These are phyloP conservation scores for Quercus suber DNA, from an alignment of 306 rosid genomes.

Conservation along the genomic window DNA sequence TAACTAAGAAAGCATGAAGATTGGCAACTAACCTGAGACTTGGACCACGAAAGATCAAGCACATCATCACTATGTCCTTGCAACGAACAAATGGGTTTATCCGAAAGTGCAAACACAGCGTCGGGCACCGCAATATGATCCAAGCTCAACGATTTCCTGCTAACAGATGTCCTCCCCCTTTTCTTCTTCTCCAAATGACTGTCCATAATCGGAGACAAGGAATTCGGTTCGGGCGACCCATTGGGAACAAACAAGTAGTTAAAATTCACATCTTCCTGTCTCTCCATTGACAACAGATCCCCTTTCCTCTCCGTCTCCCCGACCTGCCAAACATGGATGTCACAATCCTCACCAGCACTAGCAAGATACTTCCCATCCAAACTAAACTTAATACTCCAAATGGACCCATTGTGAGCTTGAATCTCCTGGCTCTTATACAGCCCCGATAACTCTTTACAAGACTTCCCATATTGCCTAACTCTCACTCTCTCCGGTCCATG, in stretches of 20 bases:
- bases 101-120: constrained; percentile 73
- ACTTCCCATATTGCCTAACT: constrained; percentile 85
- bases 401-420: constrained; percentile 85
- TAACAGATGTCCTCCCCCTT: constrained; percentile 75
- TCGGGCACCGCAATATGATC: constrained; percentile 74
- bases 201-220: constrained; percentile 54
- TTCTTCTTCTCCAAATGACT: constrained; percentile 67
- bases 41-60: constrained; percentile 99
- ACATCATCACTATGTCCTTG: constrained; percentile 85
- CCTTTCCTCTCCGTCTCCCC: constrained; percentile 85
- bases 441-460: constrained; percentile 71
- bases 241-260: constrained; percentile 59
- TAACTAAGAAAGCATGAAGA: constrained; percentile 6
- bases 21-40: constrained; percentile 78
- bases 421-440: constrained; percentile 90
- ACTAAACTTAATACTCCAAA: constrained; percentile 95
- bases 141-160: constrained; percentile 78
- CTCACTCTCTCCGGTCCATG: constrained; percentile 90
- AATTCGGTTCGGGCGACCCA: constrained; percentile 68
- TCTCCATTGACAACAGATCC: constrained; percentile 68
- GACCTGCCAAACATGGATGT: constrained; percentile 93
- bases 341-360: constrained; percentile 96
- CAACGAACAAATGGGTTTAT: constrained; percentile 81
- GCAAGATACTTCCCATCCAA: constrained; percentile 95
- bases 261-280: constrained; percentile 54